Base-by-base conservation (phyloP, 1,284 basidiomycete species). In the Cryptococcus jaspeensis region DNA sequence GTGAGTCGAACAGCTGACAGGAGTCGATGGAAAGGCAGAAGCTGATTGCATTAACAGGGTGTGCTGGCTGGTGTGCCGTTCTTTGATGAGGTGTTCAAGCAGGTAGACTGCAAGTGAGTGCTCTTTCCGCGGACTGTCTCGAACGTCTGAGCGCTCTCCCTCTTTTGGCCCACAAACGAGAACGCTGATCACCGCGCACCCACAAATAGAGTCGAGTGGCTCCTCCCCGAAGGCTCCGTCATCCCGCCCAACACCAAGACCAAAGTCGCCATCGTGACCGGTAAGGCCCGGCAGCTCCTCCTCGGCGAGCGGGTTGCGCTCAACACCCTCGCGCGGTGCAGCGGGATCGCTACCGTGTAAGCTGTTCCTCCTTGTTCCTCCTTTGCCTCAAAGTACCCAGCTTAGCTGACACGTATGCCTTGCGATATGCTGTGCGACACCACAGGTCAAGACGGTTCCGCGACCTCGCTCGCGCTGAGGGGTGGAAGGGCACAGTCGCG, bases 21-120 rank as follows among this genome's bases (percentile, higher is more conserved):
- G n/a, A 8, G 9, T n/a, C 20, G 47, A 22, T 5, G 45, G 8
- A n/a, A 16, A n/a, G 22, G 43, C 3, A 20, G 8, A 50, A 22
- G 13, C 11, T 36, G 56, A 37, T 20, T n/a, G n/a, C n/a, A n/a
- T n/a, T n/a, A n/a, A n/a, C 58, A 82, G 78, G 93, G 92, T 15
- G 87, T 98, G 23, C 83, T 99, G 3, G 95, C 96, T 1, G 95
- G 95, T 47, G 89, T 88, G 7, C 96, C 96, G 0, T 99, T 99
- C 80, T 92, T 98, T 67, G 87, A 90, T 43, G 92, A 98, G 76
- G 85, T 99, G 47, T 99, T 99, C 76, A 78, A 81, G 47, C 90
- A 93, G 71, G 84, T 97, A 25, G 90, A 84, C 39, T 99, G 95
- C 86, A 80, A 84, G 92, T 94, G 76, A 75, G 90, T 84, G 50